phyloP scores from a whole-genome alignment of 2,329 filamentous ascomycete genomes.

The Claviceps spartinae region DNA sequence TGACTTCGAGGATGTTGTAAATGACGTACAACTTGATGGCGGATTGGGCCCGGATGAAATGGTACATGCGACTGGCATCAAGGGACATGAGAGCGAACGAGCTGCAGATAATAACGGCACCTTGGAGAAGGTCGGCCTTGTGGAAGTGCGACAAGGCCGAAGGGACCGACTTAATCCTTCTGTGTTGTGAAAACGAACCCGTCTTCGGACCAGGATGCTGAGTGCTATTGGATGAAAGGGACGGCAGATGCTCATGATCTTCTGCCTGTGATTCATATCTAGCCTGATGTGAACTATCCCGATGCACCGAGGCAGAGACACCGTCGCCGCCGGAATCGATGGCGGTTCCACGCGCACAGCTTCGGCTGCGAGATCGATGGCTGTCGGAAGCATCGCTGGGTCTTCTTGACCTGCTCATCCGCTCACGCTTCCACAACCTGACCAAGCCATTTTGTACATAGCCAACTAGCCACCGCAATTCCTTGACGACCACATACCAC shows the following conservation, averaged over 20 bases:
- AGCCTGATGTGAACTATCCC: slow-evolving; percentile 3
- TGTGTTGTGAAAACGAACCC: slow-evolving; percentile 40
- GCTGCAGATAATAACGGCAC: slow-evolving; percentile 73
- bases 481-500: slow-evolving; percentile 56
- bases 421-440: slow-evolving; percentile 56
- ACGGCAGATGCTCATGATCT: slow-evolving; percentile 4
- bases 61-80: slow-evolving; percentile 95
- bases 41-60: slow-evolving; percentile 89
- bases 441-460: slow-evolving; percentile 74
- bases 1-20: slow-evolving; percentile 91
- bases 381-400: slow-evolving; percentile 22
- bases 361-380: slow-evolving; percentile 25
- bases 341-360: slow-evolving; percentile 17
- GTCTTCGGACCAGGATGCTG: slow-evolving; percentile 16
- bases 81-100: slow-evolving; percentile 77
- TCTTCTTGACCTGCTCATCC: slow-evolving; percentile 24
- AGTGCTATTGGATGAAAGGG: slow-evolving; percentile 7
- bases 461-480: slow-evolving; percentile 54
- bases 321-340: slow-evolving; percentile 5
- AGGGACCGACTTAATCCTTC: slow-evolving; percentile 68
- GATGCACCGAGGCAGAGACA: slow-evolving; percentile 3
- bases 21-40: slow-evolving; percentile 98
- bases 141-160: slow-evolving; percentile 77
- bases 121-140: slow-evolving; percentile 90
- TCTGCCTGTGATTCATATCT: background rate